Percentiles rank a stretch among this genome's conserved stretches.
Conservation (phyloP, 106 monocot species). For the Allium sativum region DNA sequence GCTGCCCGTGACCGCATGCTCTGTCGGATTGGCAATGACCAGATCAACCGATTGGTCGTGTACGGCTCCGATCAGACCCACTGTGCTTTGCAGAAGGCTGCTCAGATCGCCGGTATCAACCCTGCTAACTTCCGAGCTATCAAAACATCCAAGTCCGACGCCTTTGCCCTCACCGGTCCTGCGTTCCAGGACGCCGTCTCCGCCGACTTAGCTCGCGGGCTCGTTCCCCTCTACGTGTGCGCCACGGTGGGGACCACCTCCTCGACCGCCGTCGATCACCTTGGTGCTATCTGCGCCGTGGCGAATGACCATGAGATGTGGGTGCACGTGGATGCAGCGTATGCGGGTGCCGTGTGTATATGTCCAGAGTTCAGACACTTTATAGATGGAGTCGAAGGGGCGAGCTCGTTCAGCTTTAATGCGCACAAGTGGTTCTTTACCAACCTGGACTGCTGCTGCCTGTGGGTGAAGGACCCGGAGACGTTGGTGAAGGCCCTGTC, state of each 20-base stretch:
- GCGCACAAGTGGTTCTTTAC: constrained; percentile 33
- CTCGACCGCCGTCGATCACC: constrained; percentile 22
- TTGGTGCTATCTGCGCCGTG: constrained; percentile 1
- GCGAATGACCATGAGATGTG: constrained; percentile 11
- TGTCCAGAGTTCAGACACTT: constrained; percentile 23
- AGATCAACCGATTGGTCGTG: constrained; percentile 17
- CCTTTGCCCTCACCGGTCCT: constrained; percentile 12
- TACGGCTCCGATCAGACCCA: constrained; percentile 40
- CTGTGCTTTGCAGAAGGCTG: constrained; percentile 22
- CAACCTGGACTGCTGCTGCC: constrained; percentile 25
- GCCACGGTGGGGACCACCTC: constrained; percentile 35
- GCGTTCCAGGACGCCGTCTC: neutral
- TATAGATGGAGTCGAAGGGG: constrained; percentile 22
- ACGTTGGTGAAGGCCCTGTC: constrained; percentile 9
- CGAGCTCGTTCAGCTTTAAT: constrained; percentile 22
- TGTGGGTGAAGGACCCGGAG: constrained; percentile 13
- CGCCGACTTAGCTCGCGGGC: constrained; percentile 12
- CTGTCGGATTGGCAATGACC: constrained; percentile 1
- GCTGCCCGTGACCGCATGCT: constrained; percentile 1
- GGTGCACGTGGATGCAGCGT: constrained; percentile 26
- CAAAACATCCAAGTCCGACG: constrained; percentile 1
- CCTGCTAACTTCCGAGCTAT: constrained; percentile 19
- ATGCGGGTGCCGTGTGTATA: constrained; percentile 23
- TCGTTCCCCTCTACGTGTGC: constrained; percentile 25
- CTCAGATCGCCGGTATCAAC: constrained; percentile 24